Evolutionary conservation across 2,329 filamentous ascomycete species (phyloP).

Genomic region (Fusarium sp.): DNA sequence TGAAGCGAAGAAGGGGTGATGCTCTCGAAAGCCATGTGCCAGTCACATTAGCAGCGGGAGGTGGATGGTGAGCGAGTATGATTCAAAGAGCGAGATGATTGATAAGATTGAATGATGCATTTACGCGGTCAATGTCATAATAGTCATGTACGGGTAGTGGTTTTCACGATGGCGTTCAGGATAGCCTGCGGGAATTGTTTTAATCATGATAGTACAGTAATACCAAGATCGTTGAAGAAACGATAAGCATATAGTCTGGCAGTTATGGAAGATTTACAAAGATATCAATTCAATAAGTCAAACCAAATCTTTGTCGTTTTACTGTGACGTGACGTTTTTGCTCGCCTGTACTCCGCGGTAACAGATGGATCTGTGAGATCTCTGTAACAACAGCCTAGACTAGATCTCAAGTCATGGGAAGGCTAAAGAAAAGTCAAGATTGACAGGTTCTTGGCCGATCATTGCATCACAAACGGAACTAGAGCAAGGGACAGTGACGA

Average conservation of each 20-base stretch:
- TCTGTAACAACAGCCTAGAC: constrained; percentile 10
- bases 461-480: constrained; percentile 17
- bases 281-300: constrained; percentile 9
- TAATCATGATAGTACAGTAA: constrained; percentile 23
- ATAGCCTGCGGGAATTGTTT: constrained; percentile 27
- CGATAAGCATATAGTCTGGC: constrained; percentile 26
- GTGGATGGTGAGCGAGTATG: constrained; percentile 49
- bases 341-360: background rate
- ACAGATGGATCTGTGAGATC: background rate
- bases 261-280: constrained; percentile 17
- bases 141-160: constrained; percentile 23
- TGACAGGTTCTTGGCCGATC: constrained; percentile 24
- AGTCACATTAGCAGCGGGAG: constrained; percentile 48
- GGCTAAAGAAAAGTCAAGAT: constrained; percentile 9
- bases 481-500: constrained; percentile 28
- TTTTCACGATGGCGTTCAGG: constrained; percentile 10
- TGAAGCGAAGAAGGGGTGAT: constrained; percentile 55
- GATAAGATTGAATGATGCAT: constrained; percentile 32
- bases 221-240: constrained; percentile 37
- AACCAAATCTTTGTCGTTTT: background rate
- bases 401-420: background rate
- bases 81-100: constrained; percentile 12
- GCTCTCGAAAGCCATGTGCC: constrained; percentile 52
- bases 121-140: constrained; percentile 37
- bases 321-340: background rate